Evolutionary conservation across 164 flowering plant species (phyloP).

Genomic region (Litsea cubeba): DNA sequence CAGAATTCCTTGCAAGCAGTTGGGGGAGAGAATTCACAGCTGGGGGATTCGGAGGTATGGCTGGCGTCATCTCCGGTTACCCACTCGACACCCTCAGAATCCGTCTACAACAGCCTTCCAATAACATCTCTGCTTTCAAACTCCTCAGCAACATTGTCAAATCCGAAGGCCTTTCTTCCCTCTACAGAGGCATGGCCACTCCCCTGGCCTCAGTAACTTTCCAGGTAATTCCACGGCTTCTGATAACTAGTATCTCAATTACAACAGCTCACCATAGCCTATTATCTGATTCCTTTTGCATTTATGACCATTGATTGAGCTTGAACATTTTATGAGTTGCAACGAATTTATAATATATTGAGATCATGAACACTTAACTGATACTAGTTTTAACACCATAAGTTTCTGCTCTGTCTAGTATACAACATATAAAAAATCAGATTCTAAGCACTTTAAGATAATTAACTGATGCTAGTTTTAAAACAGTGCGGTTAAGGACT

Average conservation of each 20-base stretch:
- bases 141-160: constrained; percentile 45
- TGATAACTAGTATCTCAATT: not conserved
- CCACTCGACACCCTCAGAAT: constrained; percentile 81
- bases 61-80: constrained; percentile 79
- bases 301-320: too few relatives aligned
- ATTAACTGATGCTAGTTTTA: too few relatives aligned
- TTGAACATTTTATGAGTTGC: too few relatives aligned
- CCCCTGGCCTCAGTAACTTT: constrained; percentile 82
- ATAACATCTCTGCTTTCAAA: constrained; percentile 44
- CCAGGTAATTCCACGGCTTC: constrained; percentile 44
- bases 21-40: constrained; percentile 91
- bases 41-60: constrained; percentile 84
- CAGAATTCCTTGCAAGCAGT: constrained; percentile 78
- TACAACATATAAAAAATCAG: too few relatives aligned
- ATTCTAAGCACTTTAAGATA: too few relatives aligned
- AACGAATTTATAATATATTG: too few relatives aligned
- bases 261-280: not conserved
- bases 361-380: too few relatives aligned
- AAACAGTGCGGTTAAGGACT: too few relatives aligned
- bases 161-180: constrained; percentile 54
- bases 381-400: too few relatives aligned
- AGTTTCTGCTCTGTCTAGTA: too few relatives aligned
- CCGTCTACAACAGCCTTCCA: constrained; percentile 54
- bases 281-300: not conserved
- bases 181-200: constrained; percentile 88